These are phyloP conservation scores for Aureobasidium subglaciale DNA, from an alignment of 2,329 filamentous ascomycete genomes.

Conservation along the genomic window DNA sequence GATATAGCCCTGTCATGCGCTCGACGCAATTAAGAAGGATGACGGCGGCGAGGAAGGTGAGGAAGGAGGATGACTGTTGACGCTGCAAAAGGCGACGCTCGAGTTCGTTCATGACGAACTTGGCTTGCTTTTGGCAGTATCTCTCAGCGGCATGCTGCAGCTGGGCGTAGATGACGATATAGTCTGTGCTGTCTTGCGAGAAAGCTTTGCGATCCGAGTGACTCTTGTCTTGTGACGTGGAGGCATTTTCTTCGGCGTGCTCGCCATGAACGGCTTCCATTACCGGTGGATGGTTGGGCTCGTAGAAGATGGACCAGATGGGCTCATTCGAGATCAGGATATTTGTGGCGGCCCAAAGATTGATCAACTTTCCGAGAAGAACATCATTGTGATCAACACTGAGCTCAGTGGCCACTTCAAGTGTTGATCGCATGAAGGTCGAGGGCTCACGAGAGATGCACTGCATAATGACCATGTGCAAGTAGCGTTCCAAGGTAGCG, in stretches of 20 bases:
- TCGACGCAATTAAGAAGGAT: constrained; percentile 54
- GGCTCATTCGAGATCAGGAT: constrained; percentile 37
- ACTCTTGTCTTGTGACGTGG: neutral
- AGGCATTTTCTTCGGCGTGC: neutral
- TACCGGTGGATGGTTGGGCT: constrained; percentile 11
- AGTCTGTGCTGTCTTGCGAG: constrained; percentile 20
- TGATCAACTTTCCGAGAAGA: constrained; percentile 44
- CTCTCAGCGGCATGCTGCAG: constrained; percentile 50
- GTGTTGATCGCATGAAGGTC: constrained; percentile 44
- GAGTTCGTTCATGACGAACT: constrained; percentile 51
- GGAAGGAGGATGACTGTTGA: constrained; percentile 50
- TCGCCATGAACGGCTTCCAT: constrained; percentile 14
- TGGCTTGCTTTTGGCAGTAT: constrained; percentile 45
- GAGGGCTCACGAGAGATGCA: constrained; percentile 46
- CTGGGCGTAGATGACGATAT: constrained; percentile 46
- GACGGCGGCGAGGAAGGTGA: constrained; percentile 54
- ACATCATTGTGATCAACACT: constrained; percentile 28
- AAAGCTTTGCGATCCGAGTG: constrained; percentile 24
- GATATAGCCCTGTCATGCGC: constrained; percentile 52
- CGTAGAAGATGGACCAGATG: constrained; percentile 14
- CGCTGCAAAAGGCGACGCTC: constrained; percentile 54
- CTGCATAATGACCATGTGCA: constrained; percentile 12
- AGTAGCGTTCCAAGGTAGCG: constrained; percentile 12
- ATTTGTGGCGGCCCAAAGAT: constrained; percentile 51
- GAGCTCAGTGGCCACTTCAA: constrained; percentile 23